Conservation (phyloP, 805 yeast species). For the Candida caryicola region DNA sequence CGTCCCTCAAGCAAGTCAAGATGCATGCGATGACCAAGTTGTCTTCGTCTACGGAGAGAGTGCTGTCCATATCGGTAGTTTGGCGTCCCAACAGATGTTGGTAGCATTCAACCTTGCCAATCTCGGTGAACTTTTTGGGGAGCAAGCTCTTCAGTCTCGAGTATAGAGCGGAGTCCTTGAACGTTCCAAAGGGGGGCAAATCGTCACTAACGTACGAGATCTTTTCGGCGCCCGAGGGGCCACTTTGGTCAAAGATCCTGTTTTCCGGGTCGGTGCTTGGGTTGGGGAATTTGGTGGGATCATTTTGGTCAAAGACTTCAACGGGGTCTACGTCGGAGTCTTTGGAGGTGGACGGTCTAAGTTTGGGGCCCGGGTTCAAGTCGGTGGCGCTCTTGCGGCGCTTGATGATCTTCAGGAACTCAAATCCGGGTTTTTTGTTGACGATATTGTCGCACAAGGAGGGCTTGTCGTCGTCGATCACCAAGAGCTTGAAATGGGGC, state of each 20-base stretch:
- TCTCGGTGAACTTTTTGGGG: constrained; percentile 38
- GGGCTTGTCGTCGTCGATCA: constrained; percentile 34
- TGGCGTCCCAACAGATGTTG: constrained; percentile 23
- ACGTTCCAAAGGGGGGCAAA: constrained; percentile 40
- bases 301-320: constrained; percentile 1
- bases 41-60: constrained; percentile 33
- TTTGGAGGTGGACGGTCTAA: background rate
- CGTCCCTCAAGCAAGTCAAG: constrained; percentile 31
- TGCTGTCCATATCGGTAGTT: constrained; percentile 16
- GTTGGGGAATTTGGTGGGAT: constrained; percentile 18
- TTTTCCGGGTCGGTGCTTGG: constrained; percentile 31
- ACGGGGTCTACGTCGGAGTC: background rate
- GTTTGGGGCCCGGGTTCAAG: background rate
- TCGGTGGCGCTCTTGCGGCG: constrained; percentile 4
- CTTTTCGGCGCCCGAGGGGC: background rate
- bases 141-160: constrained; percentile 6
- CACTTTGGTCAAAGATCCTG: constrained; percentile 3
- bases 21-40: constrained; percentile 31
- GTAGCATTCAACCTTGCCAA: constrained; percentile 34
- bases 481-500: constrained; percentile 31
- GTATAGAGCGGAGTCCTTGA: constrained; percentile 28
- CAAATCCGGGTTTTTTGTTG: constrained; percentile 28
- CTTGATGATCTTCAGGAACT: constrained; percentile 18
- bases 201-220: constrained; percentile 23
- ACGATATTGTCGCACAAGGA: constrained; percentile 35